Conservation (phyloP, 371 early-diverging fungal genomes). For the Gilbertella persicaria region DNA sequence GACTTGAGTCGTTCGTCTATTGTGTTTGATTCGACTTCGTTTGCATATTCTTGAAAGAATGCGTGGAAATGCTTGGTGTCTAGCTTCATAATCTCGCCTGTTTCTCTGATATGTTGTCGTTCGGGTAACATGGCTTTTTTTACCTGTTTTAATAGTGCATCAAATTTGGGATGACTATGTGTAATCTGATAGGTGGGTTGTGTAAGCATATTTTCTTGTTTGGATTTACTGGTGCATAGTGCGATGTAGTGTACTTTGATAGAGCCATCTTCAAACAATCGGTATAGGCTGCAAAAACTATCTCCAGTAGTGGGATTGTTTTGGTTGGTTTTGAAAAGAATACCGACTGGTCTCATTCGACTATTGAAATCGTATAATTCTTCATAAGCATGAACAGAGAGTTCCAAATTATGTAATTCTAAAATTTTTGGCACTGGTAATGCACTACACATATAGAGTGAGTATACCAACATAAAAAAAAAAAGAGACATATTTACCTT, state of each 20-base stretch:
- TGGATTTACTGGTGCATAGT: neutral
- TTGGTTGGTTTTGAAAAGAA: neutral
- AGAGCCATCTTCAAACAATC: slow-evolving; percentile 25
- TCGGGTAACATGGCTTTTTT: neutral
- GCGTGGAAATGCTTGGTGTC: neutral
- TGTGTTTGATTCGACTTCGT: neutral
- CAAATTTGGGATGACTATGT: neutral
- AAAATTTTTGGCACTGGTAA: neutral
- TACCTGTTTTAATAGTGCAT: neutral
- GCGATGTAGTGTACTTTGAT: slow-evolving; percentile 12
- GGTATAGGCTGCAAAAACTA: slow-evolving; percentile 4
- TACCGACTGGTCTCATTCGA: slow-evolving; percentile 2
- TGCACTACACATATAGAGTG: slow-evolving; percentile 1
- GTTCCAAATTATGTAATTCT: slow-evolving; percentile 3
- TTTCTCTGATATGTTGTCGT: neutral
- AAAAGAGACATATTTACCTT: neutral
- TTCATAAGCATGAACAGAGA: slow-evolving; percentile 7
- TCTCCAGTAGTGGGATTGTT: neutral
- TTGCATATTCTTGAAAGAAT: neutral
- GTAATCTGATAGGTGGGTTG: neutral
- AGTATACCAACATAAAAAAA: no score
- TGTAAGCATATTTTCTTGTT: neutral
- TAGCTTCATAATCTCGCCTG: neutral
- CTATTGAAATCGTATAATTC: neutral
- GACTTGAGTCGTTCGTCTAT: neutral